Base-by-base conservation (phyloP, 495 filamentous ascomycete genomes). In the Ascodesmis nigricans region DNA sequence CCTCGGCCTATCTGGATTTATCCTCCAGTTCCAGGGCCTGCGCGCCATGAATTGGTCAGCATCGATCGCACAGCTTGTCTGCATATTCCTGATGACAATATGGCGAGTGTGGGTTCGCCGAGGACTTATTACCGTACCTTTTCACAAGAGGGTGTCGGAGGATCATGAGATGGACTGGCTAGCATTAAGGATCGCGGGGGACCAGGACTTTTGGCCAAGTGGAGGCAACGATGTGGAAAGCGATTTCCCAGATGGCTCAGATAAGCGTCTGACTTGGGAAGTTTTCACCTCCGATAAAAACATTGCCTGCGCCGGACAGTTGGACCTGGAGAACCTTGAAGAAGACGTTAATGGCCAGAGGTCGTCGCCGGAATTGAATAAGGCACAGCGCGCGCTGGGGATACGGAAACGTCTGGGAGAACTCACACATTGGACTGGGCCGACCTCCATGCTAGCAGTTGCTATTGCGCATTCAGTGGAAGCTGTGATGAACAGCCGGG, bases 151-250 rank as follows among this genome's bases (percentile, higher is more conserved):
- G n/a, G 37, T 39, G 2, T 5, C 33, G 3, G 34, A 38, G 11
- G 42, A 28, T 8, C 26, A 43, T 38, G 45, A 52, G 31, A 25
- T 53, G 20, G 50, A 52, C 26, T 49, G 40, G 40, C 43, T 53
- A 25, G 33, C 45, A 2, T 7, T 26, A n/a, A 3, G 14, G 6
- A 17, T 40, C 22, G 13, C 21, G 3, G 21, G 4, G 3, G 17
- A 34, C 15, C 22, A n/a, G 13, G 21, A 27, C 28, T 21, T 33
- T 21, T 33, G 31, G 33, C 7, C 33, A n/a, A n/a, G n/a, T n/a
- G n/a, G n/a, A n/a, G n/a, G n/a, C n/a, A n/a, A n/a, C n/a, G n/a
- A n/a, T n/a, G n/a, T n/a, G n/a, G n/a, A n/a, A n/a, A n/a, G n/a
- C n/a, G n/a, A n/a, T n/a, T n/a, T n/a, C n/a, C n/a, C n/a, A n/a